A percentile compares a stretch with the other conserved stretches of the same genome.
These are phyloP conservation scores for Taphrina communis DNA, from an alignment of 1,139 yeast genomes.

Conservation along the genomic window DNA sequence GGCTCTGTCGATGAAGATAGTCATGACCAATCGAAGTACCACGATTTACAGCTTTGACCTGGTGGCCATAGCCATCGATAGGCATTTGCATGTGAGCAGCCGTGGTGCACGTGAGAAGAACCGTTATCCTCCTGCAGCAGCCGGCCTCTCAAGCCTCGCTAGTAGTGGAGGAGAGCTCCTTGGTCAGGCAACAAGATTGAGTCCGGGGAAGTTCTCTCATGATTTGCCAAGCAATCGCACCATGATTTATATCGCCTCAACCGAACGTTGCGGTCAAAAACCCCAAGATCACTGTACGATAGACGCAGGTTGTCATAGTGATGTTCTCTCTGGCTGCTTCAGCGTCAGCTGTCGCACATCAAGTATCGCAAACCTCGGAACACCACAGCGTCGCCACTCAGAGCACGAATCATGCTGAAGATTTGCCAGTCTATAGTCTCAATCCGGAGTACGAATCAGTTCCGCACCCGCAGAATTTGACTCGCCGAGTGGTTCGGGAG, in stretches of 20 bases:
- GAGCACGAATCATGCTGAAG: slow-evolving; percentile 18
- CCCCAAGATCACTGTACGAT: too few species aligned
- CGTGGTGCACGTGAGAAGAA: too few species aligned
- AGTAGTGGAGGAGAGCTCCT: not conserved
- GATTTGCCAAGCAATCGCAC: slow-evolving; percentile 6
- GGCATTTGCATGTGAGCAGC: too few species aligned
- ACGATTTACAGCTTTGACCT: too few species aligned
- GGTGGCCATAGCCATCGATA: too few species aligned
- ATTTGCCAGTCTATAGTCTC: slow-evolving; percentile 29
- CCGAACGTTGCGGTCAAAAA: too few species aligned
- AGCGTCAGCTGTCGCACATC: not conserved
- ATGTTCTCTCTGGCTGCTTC: not conserved
- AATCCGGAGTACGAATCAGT: slow-evolving; percentile 32
- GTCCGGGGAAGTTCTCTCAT: slow-evolving; percentile 2
- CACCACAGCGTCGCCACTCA: not conserved
- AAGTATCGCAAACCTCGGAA: not conserved
- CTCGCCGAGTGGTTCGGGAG: slow-evolving; percentile 21
- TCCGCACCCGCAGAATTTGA: slow-evolving; percentile 16
- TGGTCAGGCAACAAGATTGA: not conserved
- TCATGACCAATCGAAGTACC: too few species aligned
- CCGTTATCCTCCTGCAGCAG: too few species aligned
- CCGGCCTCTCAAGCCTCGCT: too few species aligned
- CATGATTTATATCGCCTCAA: too few species aligned
- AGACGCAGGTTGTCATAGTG: not conserved
- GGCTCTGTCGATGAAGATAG: too few species aligned